Conservation (phyloP, 345 rosid genomes). For the Aurinia saxatilis region DNA sequence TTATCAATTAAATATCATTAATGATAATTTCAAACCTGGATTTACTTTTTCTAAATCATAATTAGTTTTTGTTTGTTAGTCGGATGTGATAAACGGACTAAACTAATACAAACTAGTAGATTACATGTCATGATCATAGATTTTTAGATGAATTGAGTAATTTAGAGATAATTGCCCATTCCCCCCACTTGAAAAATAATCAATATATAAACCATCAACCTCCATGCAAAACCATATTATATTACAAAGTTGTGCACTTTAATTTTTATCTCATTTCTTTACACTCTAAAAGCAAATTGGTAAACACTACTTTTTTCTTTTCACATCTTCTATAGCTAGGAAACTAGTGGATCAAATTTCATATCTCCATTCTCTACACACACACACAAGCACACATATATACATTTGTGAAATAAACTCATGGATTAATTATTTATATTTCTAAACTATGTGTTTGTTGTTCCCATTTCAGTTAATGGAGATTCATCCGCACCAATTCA, state of each 20-base stretch:
- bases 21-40: too few species aligned
- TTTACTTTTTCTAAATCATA: too few species aligned
- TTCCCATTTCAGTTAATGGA: conserved; percentile 15
- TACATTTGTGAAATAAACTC: not conserved
- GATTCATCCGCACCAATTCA: conserved; percentile 13
- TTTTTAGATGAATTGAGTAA: not conserved
- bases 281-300: conserved; percentile 24
- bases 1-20: not conserved
- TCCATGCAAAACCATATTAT: conserved; percentile 26
- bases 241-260: conserved; percentile 11
- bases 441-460: not conserved
- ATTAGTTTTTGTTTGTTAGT: too few species aligned
- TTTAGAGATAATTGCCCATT: conserved; percentile 15
- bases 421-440: not conserved
- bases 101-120: too few species aligned
- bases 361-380: not conserved
- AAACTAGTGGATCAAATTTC: conserved; percentile 18
- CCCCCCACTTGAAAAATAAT: conserved; percentile 4
- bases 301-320: conserved; percentile 13
- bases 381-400: not conserved
- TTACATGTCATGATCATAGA: too few species aligned
- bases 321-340: conserved; percentile 14
- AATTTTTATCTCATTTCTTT: conserved; percentile 4
- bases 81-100: too few species aligned
- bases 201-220: not conserved